A percentile compares a stretch with the other conserved stretches of the same genome.
Evolutionary conservation across 169 alveolate species (phyloP).

Genomic region (Cryptosporidium ubiquitum): DNA sequence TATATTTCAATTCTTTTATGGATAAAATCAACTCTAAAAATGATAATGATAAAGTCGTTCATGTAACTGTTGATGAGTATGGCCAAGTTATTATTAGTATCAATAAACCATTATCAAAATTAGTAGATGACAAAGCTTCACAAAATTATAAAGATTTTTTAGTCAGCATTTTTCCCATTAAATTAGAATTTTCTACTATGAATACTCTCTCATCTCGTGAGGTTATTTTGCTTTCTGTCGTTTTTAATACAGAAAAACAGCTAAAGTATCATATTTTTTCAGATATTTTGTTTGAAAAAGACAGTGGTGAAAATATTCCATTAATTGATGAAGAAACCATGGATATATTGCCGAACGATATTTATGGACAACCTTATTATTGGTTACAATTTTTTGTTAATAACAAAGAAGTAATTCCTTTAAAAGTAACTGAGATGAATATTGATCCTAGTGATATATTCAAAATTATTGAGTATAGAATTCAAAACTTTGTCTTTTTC

Average conservation of each 20-base stretch:
- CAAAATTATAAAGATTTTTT: not conserved
- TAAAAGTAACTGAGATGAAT: not conserved
- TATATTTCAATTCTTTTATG: conserved; percentile 1
- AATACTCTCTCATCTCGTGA: conserved; percentile 18
- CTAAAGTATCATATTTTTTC: conserved; percentile 30
- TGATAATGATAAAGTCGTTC: not conserved
- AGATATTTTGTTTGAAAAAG: conserved; percentile 44
- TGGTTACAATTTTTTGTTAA: conserved; percentile 59
- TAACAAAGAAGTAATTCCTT: conserved; percentile 25
- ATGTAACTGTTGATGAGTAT: conserved; percentile 1
- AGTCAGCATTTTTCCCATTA: conserved; percentile 11
- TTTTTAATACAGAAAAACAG: not conserved
- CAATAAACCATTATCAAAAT: conserved; percentile 8
- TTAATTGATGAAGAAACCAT: conserved; percentile 10
- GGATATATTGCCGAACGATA: not conserved
- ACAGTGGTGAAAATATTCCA: conserved; percentile 30
- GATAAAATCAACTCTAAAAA: not conserved
- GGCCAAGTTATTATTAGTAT: conserved; percentile 14
- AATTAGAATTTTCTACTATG: conserved; percentile 18
- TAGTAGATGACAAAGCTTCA: not conserved
- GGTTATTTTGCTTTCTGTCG: not conserved
- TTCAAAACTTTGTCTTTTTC: conserved; percentile 14
- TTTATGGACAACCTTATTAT: conserved; percentile 50
- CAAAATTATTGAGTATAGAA: conserved; percentile 34
- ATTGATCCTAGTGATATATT: conserved; percentile 5